Evolutionary conservation across 169 alveolate species (phyloP), one percentile per base, ranked within the genome.

Genomic region (Cryptosporidium muris): DNA sequence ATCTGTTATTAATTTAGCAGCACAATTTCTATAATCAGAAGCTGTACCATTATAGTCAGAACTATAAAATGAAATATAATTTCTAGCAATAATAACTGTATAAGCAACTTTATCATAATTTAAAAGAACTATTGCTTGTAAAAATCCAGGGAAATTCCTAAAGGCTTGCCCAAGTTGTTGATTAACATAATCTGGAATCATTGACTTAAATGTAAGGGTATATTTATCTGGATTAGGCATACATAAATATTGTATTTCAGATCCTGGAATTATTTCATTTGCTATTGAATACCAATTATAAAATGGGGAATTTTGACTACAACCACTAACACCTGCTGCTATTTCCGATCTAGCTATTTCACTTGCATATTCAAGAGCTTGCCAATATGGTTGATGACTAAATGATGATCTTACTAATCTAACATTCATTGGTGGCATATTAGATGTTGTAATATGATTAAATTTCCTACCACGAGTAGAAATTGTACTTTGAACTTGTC

Each of bases 131-230:
- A 74, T 40, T 56, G 85, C 14, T 47, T 58, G 14, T 3, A 74
- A 58, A 34, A 74, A 74, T 3, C 85, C 85, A 6, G 85, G 85
- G 63, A 58, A 74, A 34, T 74, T 74, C 12, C 74, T 36, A 68
- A 74, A 74, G 8, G 60, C 45, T 40, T 74, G 54, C 12, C 74
- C 54, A 11, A 74, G 51, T 34, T 74, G 74, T 16, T 60, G 74
- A 4, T 42, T 42, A 45, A 53, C 60, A 54, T 40, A 74, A 0
- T 16, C 8, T 14, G 85, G 74, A 36, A 1, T 58, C 9, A 8
- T 14, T 58, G 85, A 74, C 16, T 60, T 74, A 8, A 74, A 40
- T 2, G 5, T 8, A 8, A 74, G 3, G 0, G 74, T 49, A 43
- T 58, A 74, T 3, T 43, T 38, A 48, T 74, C 25, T 47, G 85